Conservation (phyloP, 2,329 filamentous ascomycete genomes). For the Paecilomyces sp. region DNA sequence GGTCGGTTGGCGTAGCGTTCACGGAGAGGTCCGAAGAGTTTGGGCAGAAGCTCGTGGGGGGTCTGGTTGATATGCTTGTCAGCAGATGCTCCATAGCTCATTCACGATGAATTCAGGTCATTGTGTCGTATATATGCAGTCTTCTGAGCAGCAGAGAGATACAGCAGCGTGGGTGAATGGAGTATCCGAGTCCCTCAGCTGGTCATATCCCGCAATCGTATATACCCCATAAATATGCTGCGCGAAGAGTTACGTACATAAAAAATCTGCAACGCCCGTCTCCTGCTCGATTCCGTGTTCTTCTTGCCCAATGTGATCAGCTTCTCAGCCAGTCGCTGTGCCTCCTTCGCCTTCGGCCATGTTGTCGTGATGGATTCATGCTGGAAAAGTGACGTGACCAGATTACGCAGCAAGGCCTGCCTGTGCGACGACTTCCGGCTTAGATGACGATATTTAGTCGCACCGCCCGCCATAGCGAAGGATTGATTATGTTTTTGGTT, state of each 20-base stretch:
- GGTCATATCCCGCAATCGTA: not conserved
- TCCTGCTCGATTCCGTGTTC: slow-evolving; percentile 74
- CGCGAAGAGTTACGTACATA: slow-evolving; percentile 56
- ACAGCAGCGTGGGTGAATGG: not conserved
- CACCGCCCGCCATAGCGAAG: slow-evolving; percentile 68
- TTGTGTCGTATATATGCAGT: not conserved
- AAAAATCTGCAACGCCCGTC: slow-evolving; percentile 71
- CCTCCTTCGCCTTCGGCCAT: slow-evolving; percentile 95
- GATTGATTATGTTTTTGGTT: not conserved
- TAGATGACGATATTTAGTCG: slow-evolving; percentile 82
- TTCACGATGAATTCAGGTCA: not conserved
- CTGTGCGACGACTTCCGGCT: slow-evolving; percentile 80
- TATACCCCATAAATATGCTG: not conserved
- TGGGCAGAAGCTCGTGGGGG: slow-evolving; percentile 54
- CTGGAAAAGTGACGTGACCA: slow-evolving; percentile 89
- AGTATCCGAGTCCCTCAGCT: not conserved
- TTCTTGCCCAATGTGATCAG: slow-evolving; percentile 89
- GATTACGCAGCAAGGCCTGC: slow-evolving; percentile 85
- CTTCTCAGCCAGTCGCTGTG: slow-evolving; percentile 87
- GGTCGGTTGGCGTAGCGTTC: slow-evolving; percentile 70
- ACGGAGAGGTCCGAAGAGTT: slow-evolving; percentile 78
- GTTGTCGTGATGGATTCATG: slow-evolving; percentile 93
- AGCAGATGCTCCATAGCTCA: not conserved
- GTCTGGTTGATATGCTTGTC: slow-evolving; percentile 18
- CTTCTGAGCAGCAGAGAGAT: not conserved